Evolutionary conservation across 495 filamentous ascomycete species (phyloP).

Genomic region (Neurospora tetraspora): DNA sequence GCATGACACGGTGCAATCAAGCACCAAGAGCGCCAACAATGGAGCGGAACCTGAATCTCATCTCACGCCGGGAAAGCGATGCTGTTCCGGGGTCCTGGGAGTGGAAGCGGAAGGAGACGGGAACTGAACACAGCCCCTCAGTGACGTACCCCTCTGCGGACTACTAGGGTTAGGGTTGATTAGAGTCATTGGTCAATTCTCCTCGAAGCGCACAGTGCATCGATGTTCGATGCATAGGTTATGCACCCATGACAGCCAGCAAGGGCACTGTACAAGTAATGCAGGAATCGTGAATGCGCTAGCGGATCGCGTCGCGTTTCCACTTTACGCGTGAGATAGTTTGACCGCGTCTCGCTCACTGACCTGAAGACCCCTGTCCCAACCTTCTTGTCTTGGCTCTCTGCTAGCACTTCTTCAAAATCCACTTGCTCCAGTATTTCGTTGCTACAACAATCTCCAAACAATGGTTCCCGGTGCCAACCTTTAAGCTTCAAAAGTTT

Average conservation of each 20-base stretch:
- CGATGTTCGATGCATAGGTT: background rate
- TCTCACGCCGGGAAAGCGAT: background rate
- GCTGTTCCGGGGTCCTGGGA: background rate
- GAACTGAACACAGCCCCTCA: conserved; percentile 4
- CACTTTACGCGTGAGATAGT: conserved; percentile 11
- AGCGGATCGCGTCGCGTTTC: background rate
- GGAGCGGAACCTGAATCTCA: background rate
- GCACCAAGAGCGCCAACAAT: background rate
- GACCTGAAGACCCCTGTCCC: conserved; percentile 1
- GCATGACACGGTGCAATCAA: background rate
- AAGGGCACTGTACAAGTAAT: background rate
- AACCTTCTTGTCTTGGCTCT: background rate
- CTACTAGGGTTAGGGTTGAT: conserved; percentile 1
- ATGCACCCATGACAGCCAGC: background rate
- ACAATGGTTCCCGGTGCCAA: background rate
- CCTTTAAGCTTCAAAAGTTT: background rate
- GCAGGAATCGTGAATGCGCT: background rate
- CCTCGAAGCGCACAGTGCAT: background rate
- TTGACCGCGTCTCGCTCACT: conserved; percentile 1
- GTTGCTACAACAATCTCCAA: background rate
- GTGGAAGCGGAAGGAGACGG: background rate
- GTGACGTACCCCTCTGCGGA: conserved; percentile 11
- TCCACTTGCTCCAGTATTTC: background rate
- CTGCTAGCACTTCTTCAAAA: background rate
- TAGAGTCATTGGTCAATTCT: background rate